A percentile compares a stretch with the other conserved stretches of the same genome.
Conservation (phyloP, 805 yeast species). For the Phaffomyces opuntiae region DNA sequence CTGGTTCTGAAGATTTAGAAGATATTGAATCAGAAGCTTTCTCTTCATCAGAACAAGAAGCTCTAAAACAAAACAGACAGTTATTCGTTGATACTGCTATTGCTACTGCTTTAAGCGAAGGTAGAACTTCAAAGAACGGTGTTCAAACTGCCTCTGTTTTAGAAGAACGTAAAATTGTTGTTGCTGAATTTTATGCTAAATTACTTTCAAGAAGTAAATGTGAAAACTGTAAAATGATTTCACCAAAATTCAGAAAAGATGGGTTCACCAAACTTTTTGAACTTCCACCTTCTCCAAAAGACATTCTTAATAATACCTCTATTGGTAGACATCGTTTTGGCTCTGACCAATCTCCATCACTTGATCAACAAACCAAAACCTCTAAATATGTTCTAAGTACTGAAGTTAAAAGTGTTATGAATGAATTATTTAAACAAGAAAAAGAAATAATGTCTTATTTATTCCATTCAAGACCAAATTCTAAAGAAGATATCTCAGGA, state of each 20-base stretch:
- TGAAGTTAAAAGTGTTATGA: constrained; percentile 75
- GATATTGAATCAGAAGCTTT: not conserved
- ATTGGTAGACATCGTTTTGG: constrained; percentile 41
- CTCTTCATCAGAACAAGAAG: not conserved
- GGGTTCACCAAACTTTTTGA: constrained; percentile 92
- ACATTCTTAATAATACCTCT: constrained; percentile 70
- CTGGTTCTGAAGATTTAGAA: constrained; percentile 15
- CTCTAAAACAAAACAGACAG: constrained; percentile 44
- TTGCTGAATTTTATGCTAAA: constrained; percentile 70
- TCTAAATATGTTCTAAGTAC: constrained; percentile 83
- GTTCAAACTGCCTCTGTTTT: constrained; percentile 75
- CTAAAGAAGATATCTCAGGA: constrained; percentile 46
- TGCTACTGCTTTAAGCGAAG: constrained; percentile 66
- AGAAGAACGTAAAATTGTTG: constrained; percentile 74
- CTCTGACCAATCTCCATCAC: too few species aligned
- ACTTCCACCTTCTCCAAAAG: constrained; percentile 76
- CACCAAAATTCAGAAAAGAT: constrained; percentile 92
- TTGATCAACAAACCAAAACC: too few species aligned
- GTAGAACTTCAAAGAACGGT: constrained; percentile 62
- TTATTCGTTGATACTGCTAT: constrained; percentile 63
- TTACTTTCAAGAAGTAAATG: constrained; percentile 77
- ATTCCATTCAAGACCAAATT: constrained; percentile 75
- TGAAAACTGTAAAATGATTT: constrained; percentile 93
- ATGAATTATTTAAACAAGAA: constrained; percentile 71
- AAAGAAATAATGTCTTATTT: constrained; percentile 58